These are phyloP conservation scores for Polyporus tsugae DNA, from an alignment of 1,284 basidiomycete species.

Conservation along the genomic window DNA sequence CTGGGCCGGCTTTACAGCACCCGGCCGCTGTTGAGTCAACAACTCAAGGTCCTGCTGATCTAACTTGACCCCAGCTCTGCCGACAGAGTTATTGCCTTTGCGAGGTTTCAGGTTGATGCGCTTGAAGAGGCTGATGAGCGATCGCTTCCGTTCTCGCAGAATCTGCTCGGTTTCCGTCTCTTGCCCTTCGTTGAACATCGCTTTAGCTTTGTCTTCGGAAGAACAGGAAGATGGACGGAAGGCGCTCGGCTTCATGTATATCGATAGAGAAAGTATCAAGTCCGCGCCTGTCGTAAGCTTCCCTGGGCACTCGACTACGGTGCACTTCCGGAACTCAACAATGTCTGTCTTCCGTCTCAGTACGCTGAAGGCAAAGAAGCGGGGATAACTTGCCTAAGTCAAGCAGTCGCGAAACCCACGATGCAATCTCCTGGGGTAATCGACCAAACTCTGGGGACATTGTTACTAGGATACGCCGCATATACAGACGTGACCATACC, in stretches of 20 bases:
- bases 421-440: conserved; percentile 70
- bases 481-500: conserved; percentile 51
- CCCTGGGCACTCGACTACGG: conserved; percentile 76
- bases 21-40: conserved; percentile 43
- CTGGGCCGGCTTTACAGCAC: conserved; percentile 42
- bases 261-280: conserved; percentile 73
- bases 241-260: conserved; percentile 71
- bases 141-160: conserved; percentile 81
- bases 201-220: conserved; percentile 44
- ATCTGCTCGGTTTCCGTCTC: conserved; percentile 80
- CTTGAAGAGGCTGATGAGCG: conserved; percentile 71
- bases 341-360: conserved; percentile 53
- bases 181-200: conserved; percentile 71
- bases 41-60: conserved; percentile 53
- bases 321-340: conserved; percentile 66
- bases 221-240: conserved; percentile 57
- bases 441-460: conserved; percentile 69
- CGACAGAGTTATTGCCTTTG: conserved; percentile 31
- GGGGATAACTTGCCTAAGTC: conserved; percentile 60
- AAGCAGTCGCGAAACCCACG: conserved; percentile 77
- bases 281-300: conserved; percentile 71
- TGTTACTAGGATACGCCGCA: background rate
- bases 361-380: background rate
- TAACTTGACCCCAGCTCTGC: conserved; percentile 42
- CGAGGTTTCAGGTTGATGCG: conserved; percentile 66